phyloP scores from a whole-genome alignment of 1,139 yeast species.

The Groenewaldozyma auringiensis region DNA sequence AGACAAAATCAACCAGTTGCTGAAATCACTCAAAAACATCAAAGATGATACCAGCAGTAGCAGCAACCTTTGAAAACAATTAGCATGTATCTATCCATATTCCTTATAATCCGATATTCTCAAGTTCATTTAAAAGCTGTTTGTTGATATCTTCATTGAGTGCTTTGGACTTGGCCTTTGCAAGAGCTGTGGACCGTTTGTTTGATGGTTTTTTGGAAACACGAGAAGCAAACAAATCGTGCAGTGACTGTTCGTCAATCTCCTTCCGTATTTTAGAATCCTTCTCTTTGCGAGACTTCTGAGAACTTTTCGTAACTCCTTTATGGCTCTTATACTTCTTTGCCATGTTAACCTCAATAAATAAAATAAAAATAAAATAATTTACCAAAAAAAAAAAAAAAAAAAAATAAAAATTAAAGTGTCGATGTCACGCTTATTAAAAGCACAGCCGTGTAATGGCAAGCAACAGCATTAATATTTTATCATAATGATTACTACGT shows the following conservation, averaged over 20 bases:
- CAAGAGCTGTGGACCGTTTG: constrained; percentile 23
- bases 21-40: constrained; percentile 10
- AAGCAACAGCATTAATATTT: too few relatives aligned
- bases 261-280: constrained; percentile 8
- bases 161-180: constrained; percentile 23
- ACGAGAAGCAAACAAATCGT: constrained; percentile 1
- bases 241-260: neutral
- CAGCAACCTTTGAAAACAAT: neutral
- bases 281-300: constrained; percentile 2
- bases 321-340: neutral
- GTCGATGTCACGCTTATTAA: too few relatives aligned
- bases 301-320: neutral
- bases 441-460: too few relatives aligned
- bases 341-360: too few relatives aligned
- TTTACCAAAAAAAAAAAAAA: too few relatives aligned
- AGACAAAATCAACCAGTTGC: constrained; percentile 41
- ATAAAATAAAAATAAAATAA: too few relatives aligned
- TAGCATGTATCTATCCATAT: neutral
- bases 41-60: neutral
- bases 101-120: constrained; percentile 33
- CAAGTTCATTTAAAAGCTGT: constrained; percentile 52
- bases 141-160: constrained; percentile 36
- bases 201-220: constrained; percentile 9
- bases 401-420: too few relatives aligned
- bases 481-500: too few relatives aligned